Base-by-base conservation (phyloP, 2,329 filamentous ascomycete species). In the Lasiodiplodia citricola region DNA sequence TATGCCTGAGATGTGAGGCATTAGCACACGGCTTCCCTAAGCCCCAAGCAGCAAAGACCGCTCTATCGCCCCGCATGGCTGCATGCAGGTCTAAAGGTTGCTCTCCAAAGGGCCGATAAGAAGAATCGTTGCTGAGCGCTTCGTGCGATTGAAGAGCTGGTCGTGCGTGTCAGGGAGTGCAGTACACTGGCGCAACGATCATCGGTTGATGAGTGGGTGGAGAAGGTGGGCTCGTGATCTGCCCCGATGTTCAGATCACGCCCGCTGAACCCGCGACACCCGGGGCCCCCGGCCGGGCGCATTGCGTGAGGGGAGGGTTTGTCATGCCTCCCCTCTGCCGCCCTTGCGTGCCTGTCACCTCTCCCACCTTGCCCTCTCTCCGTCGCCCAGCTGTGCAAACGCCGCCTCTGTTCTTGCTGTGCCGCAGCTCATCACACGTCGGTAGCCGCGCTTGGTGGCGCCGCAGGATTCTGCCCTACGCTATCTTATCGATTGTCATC, bases 401-500 rank as follows among this genome's bases (percentile, higher is more conserved):
- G 11, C 11, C 28, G 23, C 37, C 47, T 25, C 28, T 52, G n/a
- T 21, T n/a, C 47, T 37, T n/a, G 4, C 44, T n/a, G 44, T 63
- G 18, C 44, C 21, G 47, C 60, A 37, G 44, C 41, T 6, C 10
- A 7, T 6, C 58, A 28, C 57, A 23, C 57, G 47, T 51, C n/a
- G 38, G 25, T 18, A 47, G 57, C 57, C 44, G 31, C 21, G 55
- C 41, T 31, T n/a, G 18, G 60, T 52, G 60, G 60, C 60, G 60
- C 47, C 60, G 60, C 60, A 64, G 60, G 47, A 52, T 64, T 25
- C 44, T 44, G 60, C 60, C 60, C 31, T 64, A 64, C 44, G 60
- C 60, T 64, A 52, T 64, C 58, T 64, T 64, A 64, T 64, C 60
- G 60, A 52, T 52, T 52, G 60, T 28, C 47, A 52, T 52, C n/a